Base-by-base conservation (phyloP, 139 green algal species). In the Desmodesmus armatus region DNA sequence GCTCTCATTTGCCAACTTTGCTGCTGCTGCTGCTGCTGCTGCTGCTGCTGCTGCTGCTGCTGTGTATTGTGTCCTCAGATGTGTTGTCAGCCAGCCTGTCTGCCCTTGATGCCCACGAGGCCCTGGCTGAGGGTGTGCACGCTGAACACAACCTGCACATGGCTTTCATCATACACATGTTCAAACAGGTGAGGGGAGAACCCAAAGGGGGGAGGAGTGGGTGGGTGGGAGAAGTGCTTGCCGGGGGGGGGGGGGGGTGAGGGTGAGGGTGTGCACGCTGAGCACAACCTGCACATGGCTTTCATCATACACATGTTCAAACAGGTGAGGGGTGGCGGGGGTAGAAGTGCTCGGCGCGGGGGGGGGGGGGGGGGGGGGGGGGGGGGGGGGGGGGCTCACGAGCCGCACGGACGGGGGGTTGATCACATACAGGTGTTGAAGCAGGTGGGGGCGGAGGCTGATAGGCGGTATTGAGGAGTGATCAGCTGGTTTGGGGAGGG, bases 281-380 rank as follows among this genome's bases (percentile, higher is more conserved):
- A 88, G 77, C 84, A 88, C 66, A 84, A 85, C 62, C 44, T 80
- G 44, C 82, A 88, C 84, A 85, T 84, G 84, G 84, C 84, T 75
- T 88, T 88, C 21, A 80, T 85, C 35, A 58, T 85, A 53, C 80
- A 77, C n/a, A 78, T 85, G 77, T 81, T 85, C 66, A 75, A 67
- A 65, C 49, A 74, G 3, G 76, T 88, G 71, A 29, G 41, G 15
- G 63, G 41, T 67, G 33, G n/a, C n/a, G n/a, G n/a, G n/a, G n/a
- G n/a, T n/a, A n/a, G n/a, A n/a, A n/a, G n/a, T n/a, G n/a, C n/a
- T n/a, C n/a, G n/a, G n/a, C n/a, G n/a, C n/a, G n/a, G n/a, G n/a
- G n/a, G n/a, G n/a, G n/a, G n/a, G n/a, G n/a, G n/a, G n/a, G n/a
- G n/a, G n/a, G n/a, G 65, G 58, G 71, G 3, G 37, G 71, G 49